Conservation (phyloP, 805 yeast genomes). For the Metschnikowia borealis region DNA sequence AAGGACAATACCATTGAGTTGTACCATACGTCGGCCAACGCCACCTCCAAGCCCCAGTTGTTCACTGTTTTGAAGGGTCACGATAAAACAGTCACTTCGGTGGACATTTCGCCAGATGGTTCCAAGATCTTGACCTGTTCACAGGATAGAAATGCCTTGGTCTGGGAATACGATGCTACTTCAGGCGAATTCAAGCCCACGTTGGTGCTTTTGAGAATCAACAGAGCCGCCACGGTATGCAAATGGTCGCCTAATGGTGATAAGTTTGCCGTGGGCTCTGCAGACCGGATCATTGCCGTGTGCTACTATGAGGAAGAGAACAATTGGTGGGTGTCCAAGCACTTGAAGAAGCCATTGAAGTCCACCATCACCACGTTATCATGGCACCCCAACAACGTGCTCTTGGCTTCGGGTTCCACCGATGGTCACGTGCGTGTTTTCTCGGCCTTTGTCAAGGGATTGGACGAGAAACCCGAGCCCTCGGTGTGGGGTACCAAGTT, state of each 20-base stretch:
- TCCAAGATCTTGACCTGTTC: slow-evolving; percentile 87
- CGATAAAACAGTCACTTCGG: slow-evolving; percentile 91
- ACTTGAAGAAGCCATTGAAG: slow-evolving; percentile 89
- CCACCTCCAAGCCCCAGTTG: slow-evolving; percentile 49
- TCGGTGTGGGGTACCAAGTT: slow-evolving; percentile 91
- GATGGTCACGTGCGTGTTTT: slow-evolving; percentile 91
- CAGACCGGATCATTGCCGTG: slow-evolving; percentile 90
- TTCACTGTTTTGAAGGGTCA: slow-evolving; percentile 73
- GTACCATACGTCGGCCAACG: slow-evolving; percentile 49
- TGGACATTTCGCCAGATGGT: slow-evolving; percentile 85
- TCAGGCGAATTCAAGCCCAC: slow-evolving; percentile 74
- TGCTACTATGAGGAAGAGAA: slow-evolving; percentile 95
- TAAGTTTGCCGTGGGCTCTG: slow-evolving; percentile 96
- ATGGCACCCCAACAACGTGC: slow-evolving; percentile 92
- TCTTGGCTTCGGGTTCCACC: slow-evolving; percentile 86
- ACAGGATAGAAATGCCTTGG: slow-evolving; percentile 96
- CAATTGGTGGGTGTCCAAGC: slow-evolving; percentile 99
- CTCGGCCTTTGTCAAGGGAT: slow-evolving; percentile 81
- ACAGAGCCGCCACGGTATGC: slow-evolving; percentile 91
- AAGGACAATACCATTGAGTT: slow-evolving; percentile 73
- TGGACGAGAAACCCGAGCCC: slow-evolving; percentile 78
- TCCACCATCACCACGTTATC: slow-evolving; percentile 78
- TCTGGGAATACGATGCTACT: slow-evolving; percentile 72
- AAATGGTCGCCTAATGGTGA: slow-evolving; percentile 94
- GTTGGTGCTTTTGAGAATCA: slow-evolving; percentile 84